Evolutionary conservation across 768 basidiomycete species (phyloP).

Genomic region (Tulasnella sp.): DNA sequence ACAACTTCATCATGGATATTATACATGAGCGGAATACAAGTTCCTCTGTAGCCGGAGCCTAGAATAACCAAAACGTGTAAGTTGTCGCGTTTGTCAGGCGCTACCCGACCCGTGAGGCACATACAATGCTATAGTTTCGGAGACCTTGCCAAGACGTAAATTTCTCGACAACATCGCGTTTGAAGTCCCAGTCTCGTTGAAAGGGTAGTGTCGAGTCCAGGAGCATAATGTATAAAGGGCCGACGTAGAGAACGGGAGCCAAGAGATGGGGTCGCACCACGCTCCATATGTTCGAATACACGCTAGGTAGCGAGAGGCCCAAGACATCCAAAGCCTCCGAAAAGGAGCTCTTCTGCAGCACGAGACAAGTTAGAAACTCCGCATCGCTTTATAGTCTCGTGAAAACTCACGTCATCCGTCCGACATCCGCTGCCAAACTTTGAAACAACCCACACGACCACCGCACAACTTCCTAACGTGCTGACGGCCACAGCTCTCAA

Average conservation of each 20-base stretch:
- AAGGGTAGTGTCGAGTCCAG: slow-evolving; percentile 51
- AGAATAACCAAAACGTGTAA: background rate
- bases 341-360: slow-evolving; percentile 5
- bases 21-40: slow-evolving; percentile 85
- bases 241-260: slow-evolving; percentile 68
- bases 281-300: slow-evolving; percentile 15
- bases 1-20: slow-evolving; percentile 65
- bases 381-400: background rate
- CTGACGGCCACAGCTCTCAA: slow-evolving; percentile 62
- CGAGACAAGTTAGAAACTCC: background rate
- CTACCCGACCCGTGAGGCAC: slow-evolving; percentile 31
- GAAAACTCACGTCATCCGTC: background rate
- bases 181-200: slow-evolving; percentile 49
- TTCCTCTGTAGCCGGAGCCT: slow-evolving; percentile 93
- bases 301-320: background rate
- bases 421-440: background rate
- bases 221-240: slow-evolving; percentile 63
- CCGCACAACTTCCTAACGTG: slow-evolving; percentile 53
- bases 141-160: slow-evolving; percentile 55
- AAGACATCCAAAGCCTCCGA: slow-evolving; percentile 12
- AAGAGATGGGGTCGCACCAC: slow-evolving; percentile 50
- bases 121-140: slow-evolving; percentile 61
- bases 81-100: no score
- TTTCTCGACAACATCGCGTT: slow-evolving; percentile 39
- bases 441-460: slow-evolving; percentile 42